A percentile compares a stretch with the other conserved stretches of the same genome.
Evolutionary conservation across 345 rosid species (phyloP).

Genomic region (Chamaenerion angustifolium): DNA sequence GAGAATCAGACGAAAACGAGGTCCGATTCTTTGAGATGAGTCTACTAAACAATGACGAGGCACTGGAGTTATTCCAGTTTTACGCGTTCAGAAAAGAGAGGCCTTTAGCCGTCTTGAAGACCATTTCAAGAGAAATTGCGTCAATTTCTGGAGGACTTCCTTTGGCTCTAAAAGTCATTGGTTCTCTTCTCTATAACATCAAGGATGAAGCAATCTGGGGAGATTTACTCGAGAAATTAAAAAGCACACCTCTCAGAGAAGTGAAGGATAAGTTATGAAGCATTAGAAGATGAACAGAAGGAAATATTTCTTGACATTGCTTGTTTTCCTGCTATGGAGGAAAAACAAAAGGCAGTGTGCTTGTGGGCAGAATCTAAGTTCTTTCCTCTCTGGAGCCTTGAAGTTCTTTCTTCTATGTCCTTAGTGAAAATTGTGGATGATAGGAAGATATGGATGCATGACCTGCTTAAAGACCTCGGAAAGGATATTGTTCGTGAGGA

Average conservation of each 20-base stretch:
- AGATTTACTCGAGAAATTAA: not conserved
- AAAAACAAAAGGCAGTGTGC: too few relatives aligned
- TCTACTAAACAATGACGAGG: not conserved
- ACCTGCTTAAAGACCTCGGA: too few relatives aligned
- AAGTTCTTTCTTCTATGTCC: too few relatives aligned
- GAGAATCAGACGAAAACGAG: not conserved
- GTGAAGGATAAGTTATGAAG: slow-evolving; percentile 1
- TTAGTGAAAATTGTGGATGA: too few relatives aligned
- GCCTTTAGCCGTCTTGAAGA: not conserved
- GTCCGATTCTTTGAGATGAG: not conserved
- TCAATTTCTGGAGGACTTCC: not conserved
- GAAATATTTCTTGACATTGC: too few relatives aligned
- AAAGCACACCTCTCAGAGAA: not conserved
- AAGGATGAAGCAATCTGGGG: not conserved
- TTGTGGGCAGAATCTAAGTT: too few relatives aligned
- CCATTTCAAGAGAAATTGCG: not conserved
- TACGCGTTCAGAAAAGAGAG: not conserved
- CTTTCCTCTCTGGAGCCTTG: too few relatives aligned
- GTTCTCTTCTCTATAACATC: not conserved
- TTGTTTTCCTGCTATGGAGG: too few relatives aligned
- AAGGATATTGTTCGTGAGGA: too few relatives aligned
- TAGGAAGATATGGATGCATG: too few relatives aligned
- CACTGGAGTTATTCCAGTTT: not conserved
- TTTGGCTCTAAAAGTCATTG: not conserved
- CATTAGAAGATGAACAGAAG: too few relatives aligned